Evolutionary conservation across 2,329 filamentous ascomycete genomes (phyloP), one percentile per base, ranked within the genome.

Genomic region (Penicillium griseofulvum): DNA sequence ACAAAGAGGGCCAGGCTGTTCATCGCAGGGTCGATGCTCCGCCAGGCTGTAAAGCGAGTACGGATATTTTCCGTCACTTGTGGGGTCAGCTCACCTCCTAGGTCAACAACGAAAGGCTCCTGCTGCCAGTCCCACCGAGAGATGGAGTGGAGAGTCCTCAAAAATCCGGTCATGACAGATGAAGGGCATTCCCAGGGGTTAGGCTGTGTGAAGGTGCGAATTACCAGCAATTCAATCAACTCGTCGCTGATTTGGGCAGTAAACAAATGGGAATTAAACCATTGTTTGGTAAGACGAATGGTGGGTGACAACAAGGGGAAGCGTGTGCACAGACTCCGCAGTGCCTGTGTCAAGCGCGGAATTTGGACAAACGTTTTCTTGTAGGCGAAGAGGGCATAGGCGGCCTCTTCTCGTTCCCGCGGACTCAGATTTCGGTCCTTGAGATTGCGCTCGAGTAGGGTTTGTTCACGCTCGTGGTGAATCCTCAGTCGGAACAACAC

Each of bases 121-220:
- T 86, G 80, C 28, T 89, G 85, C 94, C 94, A 99, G 71, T 97
- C 91, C 91, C 94, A 99, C 39, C 86, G 82, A 1, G 91, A 85
- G 14, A 99, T 79, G 71, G 93, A 88, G 31, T 87, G 78, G 1
- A 99, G 78, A 0, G 90, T 89, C 22, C 92, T 86, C 28, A 96
- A 75, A 68, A 99, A 93, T 5, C 90, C 94, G 0, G 88, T 87
- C 64, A 86, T 86, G 10, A 87, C 80, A 63, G 87, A 93, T 0
- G 88, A 88, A 0, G 95, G 93, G 0, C 83, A 77, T 36, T 83
- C 77, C 88, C 90, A 97, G 0, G 94, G 91, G 62, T 89, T 86
- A 0, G 91, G 89, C 46, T 88, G 84, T 9, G 94, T 78, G 76
- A 97, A 99, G 16, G 86, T 84, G 49, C 87, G 86, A 3, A 89